Base-by-base conservation (phyloP, 2,329 filamentous ascomycete species). In the Penicillium sp. region DNA sequence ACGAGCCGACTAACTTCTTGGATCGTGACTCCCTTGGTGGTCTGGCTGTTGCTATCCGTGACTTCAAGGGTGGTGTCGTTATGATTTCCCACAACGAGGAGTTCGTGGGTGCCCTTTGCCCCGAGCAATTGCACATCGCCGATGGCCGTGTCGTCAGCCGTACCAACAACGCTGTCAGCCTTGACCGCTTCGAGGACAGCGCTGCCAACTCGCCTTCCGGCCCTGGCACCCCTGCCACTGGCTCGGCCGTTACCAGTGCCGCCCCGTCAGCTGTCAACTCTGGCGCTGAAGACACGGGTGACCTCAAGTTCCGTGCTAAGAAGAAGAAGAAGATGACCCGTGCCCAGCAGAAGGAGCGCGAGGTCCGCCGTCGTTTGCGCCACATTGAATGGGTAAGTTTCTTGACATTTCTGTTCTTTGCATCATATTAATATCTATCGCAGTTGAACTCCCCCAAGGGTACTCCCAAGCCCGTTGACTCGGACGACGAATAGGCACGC, bases 41-140 rank as follows among this genome's bases (percentile, higher is more conserved):
- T 72, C 82, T 99, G 47, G 91, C 93, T n/a, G 90, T 95, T 34
- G 93, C 93, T 59, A 97, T 99, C 65, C 89, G 91, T 61, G 93
- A 97, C 68, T 99, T 95, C 83, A 95, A 90, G 77, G 93, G 93
- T 60, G 93, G 93, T 72, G 93, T 99, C 2, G 91, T 99, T 57
- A 95, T 99, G 85, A 99, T 99, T 73, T 96, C 91, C 54, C 93
- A 99, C 76, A 97, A 99, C 81, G 91, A 97, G 68, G 93, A 99
- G 72, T 99, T 99, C 65, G 91, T 99, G 43, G 91, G 92, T 52
- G 92, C 92, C 3, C 83, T 99, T 10, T 93, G 93, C 74, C 88
- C 88, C 3, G 95, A 99, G 77, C 91, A 97, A 74, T 95, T 93
- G 88, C 88, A 95, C 72, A 89, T 99, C 58, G 85, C 83, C 47